These are phyloP conservation scores for Xerocomus nothofagi DNA, from an alignment of 1,284 basidiomycete species.

Conservation along the genomic window DNA sequence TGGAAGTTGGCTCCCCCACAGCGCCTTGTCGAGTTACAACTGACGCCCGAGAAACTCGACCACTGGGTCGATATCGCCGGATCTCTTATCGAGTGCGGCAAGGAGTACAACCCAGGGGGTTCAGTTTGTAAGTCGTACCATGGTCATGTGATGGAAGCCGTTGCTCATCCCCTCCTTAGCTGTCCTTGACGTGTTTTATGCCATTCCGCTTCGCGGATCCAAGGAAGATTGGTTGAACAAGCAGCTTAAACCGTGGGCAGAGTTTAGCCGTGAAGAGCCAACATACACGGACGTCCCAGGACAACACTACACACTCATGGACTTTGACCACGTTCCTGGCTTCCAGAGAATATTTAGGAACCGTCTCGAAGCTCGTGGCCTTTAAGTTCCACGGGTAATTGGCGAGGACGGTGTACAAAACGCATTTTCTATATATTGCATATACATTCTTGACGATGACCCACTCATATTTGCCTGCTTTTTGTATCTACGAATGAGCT, in stretches of 20 bases:
- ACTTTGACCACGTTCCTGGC: too few relatives aligned
- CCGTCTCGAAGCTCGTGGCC: constrained; percentile 30
- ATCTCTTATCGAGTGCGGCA: constrained; percentile 34
- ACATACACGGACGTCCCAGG: too few relatives aligned
- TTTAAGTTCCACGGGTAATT: not conserved
- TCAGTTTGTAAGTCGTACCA: constrained; percentile 32
- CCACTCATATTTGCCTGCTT: not conserved
- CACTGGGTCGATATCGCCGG: constrained; percentile 36
- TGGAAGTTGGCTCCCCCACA: constrained; percentile 34
- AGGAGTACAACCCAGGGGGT: constrained; percentile 25
- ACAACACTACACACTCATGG: too few relatives aligned
- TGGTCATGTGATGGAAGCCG: too few relatives aligned
- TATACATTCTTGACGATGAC: not conserved
- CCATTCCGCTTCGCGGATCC: constrained; percentile 30
- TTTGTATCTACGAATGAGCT: not conserved
- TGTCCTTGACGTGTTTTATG: constrained; percentile 36
- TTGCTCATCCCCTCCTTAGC: too few relatives aligned
- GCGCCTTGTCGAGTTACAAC: constrained; percentile 32
- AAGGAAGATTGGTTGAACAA: constrained; percentile 38
- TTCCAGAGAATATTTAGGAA: not conserved
- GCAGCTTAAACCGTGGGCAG: constrained; percentile 35
- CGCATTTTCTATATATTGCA: not conserved
- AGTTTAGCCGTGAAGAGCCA: constrained; percentile 28
- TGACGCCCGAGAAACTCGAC: constrained; percentile 29
- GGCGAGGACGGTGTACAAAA: not conserved